Percentiles rank a stretch among this genome's conserved stretches.
phyloP scores from a whole-genome alignment of 2,329 filamentous ascomycete species.

The Aspergillus fumigatus region DNA sequence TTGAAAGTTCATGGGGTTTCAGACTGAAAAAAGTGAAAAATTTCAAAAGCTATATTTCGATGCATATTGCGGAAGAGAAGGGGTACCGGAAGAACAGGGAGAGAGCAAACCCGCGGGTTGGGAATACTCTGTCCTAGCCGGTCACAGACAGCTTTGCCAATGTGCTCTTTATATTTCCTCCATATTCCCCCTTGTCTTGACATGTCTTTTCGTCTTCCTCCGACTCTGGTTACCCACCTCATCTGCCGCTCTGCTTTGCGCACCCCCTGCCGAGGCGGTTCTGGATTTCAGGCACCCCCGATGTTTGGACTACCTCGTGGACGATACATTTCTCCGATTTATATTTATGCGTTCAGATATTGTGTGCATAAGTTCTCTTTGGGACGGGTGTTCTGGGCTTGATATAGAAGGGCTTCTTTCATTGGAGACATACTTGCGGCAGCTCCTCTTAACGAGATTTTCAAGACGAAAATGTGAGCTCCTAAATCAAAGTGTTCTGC shows the following conservation, averaged over 20 bases:
- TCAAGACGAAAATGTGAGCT: not conserved
- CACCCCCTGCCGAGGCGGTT: not conserved
- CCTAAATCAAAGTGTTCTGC: not conserved
- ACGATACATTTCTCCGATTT: not conserved
- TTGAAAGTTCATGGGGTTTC: not conserved
- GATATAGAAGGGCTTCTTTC: slow-evolving; percentile 5
- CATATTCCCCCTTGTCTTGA: slow-evolving; percentile 6
- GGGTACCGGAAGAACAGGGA: not conserved
- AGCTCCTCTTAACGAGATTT: not conserved
- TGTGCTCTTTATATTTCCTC: slow-evolving; percentile 1
- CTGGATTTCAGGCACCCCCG: not conserved
- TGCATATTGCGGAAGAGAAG: not conserved
- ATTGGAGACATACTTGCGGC: slow-evolving; percentile 4
- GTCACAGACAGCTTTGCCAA: not conserved
- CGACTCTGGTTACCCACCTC: not conserved
- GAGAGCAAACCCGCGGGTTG: not conserved
- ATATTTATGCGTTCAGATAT: slow-evolving; percentile 3
- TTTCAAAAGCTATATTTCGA: not conserved
- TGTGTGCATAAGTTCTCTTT: slow-evolving; percentile 4
- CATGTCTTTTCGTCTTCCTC: slow-evolving; percentile 3
- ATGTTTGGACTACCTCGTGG: not conserved
- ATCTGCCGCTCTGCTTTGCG: not conserved
- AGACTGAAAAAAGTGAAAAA: not conserved
- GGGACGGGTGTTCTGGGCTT: not conserved
- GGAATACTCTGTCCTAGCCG: not conserved